Evolutionary conservation across 2,329 filamentous ascomycete species (phyloP).

Genomic region (Hypoxylon sp.): DNA sequence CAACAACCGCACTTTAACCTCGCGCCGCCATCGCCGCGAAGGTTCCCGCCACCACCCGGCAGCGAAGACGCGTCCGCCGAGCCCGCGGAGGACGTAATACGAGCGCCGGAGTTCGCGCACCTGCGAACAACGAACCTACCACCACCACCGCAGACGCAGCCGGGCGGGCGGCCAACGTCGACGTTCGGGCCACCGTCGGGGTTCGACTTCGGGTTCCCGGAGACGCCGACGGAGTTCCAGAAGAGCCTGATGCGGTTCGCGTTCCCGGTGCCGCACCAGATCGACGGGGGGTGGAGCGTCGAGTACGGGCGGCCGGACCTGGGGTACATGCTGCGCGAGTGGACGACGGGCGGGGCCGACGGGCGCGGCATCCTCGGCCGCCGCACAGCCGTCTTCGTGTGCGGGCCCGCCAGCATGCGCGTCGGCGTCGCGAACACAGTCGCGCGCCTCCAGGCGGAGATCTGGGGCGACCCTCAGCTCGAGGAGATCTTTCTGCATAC

Average conservation of each 20-base stretch:
- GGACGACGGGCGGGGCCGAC: slow-evolving; percentile 74
- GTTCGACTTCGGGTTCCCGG: slow-evolving; percentile 84
- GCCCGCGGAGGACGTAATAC: slow-evolving; percentile 39
- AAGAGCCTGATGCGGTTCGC: slow-evolving; percentile 91
- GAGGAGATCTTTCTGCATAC: slow-evolving; percentile 95
- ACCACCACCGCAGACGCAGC: slow-evolving; percentile 35
- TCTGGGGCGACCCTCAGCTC: slow-evolving; percentile 78
- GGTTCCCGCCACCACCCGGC: slow-evolving; percentile 37
- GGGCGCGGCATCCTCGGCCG: slow-evolving; percentile 76
- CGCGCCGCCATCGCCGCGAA: slow-evolving; percentile 58
- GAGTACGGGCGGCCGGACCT: slow-evolving; percentile 93
- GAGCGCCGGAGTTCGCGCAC: slow-evolving; percentile 64
- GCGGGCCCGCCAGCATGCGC: slow-evolving; percentile 86
- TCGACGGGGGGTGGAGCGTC: slow-evolving; percentile 84
- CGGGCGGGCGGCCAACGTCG: slow-evolving; percentile 57
- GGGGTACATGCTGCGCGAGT: slow-evolving; percentile 83
- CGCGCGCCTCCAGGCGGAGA: slow-evolving; percentile 80
- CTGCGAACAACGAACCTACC: slow-evolving; percentile 58
- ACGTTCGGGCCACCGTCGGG: slow-evolving; percentile 67
- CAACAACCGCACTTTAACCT: slow-evolving; percentile 66
- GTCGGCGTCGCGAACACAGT: slow-evolving; percentile 88
- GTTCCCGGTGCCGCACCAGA: slow-evolving; percentile 74
- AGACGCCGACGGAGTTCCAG: slow-evolving; percentile 85
- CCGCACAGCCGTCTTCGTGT: slow-evolving; percentile 89
- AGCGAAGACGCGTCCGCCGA: slow-evolving; percentile 22